A percentile compares a stretch with the other conserved stretches of the same genome.
Conservation (phyloP, 2,329 filamentous ascomycete species). For the Phialocephala subalpina region DNA sequence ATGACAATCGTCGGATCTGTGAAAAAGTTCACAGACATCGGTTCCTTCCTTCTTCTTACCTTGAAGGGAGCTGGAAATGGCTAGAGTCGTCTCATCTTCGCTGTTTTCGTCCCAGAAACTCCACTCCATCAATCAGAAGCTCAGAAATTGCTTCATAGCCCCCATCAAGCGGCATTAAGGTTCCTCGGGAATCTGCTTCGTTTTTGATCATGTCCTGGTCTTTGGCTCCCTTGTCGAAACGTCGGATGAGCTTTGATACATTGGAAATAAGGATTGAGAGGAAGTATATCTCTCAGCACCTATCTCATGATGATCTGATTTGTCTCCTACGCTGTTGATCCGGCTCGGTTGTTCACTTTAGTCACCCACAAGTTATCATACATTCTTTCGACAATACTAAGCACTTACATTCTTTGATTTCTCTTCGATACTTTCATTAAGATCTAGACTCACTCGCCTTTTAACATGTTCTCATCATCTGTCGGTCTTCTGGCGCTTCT, state of each 20-base stretch:
- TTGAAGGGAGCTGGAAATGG: neutral
- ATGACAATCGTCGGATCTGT: constrained; percentile 1
- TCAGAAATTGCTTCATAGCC: neutral
- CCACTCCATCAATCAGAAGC: neutral
- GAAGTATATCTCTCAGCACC: neutral
- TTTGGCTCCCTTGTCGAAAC: neutral
- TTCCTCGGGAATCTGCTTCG: neutral
- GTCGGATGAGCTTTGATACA: neutral
- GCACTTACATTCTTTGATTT: neutral
- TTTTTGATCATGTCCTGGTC: neutral
- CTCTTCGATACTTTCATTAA: neutral
- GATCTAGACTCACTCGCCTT: neutral
- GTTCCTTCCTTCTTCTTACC: neutral
- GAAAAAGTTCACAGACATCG: neutral
- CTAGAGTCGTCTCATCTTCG: neutral
- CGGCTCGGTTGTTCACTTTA: neutral
- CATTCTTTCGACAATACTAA: neutral
- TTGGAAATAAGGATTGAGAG: neutral
- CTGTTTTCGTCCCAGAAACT: constrained; percentile 2
- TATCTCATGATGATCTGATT: neutral
- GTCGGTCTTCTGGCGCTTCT: neutral
- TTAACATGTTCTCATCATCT: neutral
- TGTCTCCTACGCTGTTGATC: neutral
- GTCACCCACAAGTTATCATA: neutral
- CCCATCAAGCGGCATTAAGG: neutral